Base-by-base conservation (phyloP, 768 basidiomycete genomes). In the Leccinum disarticulatum region DNA sequence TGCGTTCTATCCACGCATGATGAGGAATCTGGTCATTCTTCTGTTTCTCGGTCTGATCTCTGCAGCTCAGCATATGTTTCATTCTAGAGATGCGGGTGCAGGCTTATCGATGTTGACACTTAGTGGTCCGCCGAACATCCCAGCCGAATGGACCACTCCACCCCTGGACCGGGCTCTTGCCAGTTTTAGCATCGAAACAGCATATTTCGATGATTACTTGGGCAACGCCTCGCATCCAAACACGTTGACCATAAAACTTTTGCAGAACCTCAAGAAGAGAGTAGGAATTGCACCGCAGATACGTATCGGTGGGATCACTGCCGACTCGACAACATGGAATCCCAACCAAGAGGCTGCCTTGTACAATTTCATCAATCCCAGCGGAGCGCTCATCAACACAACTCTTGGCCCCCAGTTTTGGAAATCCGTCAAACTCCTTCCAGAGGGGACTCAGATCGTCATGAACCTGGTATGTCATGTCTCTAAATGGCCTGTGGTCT, bases 121-220 rank as follows among this genome's bases (percentile, higher is more conserved):
- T 4, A 35, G 61, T 43, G 80, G 80, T 15, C 74, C 79, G n/a
- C 63, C 80, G 2, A 69, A 71, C 3, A 75, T 82, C 27, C 81
- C 81, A 7, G 55, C 56, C 3, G 76, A 77, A 57, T 62, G 64
- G 64, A 81, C 81, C 0, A 83, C 82, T 3, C 73, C 77, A 15
- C 61, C 67, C 10, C 68, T 84, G 6, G 69, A 79, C 56, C 82
- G 80, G 1, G 71, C 80, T 10, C 70, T 84, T 25, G 80, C 76
- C 25, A 81, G 81, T 57, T 83, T 83, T 69, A 83, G 81, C 62
- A 79, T 84, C 54, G 82, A 84, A 70, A 83, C 80, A 0, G 81
- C 81, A 1, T 83, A 79, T 61, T 81, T 83, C 58, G 79, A 80
- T 52, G 77, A 77, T 57, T 83, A 77, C 61, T 64, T 82, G 9